Conservation (phyloP, 1,284 basidiomycete genomes). For the Boletellus deceptivus region DNA sequence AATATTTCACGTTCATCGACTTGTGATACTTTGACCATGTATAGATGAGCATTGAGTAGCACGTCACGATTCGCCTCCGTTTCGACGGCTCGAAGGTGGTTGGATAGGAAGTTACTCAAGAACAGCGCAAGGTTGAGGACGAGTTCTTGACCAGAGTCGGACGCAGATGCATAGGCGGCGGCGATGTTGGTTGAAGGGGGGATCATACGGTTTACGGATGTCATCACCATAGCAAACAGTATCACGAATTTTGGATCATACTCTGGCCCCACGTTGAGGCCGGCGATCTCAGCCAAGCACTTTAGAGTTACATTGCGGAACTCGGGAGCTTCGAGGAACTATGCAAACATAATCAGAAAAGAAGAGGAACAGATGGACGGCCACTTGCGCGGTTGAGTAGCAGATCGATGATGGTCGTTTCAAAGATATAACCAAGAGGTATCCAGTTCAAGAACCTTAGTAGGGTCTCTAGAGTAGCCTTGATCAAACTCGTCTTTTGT, state of each 20-base stretch:
- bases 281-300: constrained; percentile 97
- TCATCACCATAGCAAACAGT: constrained; percentile 98
- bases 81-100: constrained; percentile 91
- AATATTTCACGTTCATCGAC: constrained; percentile 99
- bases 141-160: constrained; percentile 95
- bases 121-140: constrained; percentile 97
- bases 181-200: constrained; percentile 97
- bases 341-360: constrained; percentile 8
- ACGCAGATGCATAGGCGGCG: constrained; percentile 86
- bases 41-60: constrained; percentile 93
- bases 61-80: constrained; percentile 91
- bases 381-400: constrained; percentile 80
- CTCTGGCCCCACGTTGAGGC: constrained; percentile 93
- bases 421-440: constrained; percentile 98
- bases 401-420: constrained; percentile 96
- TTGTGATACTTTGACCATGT: constrained; percentile 98
- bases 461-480: constrained; percentile 93
- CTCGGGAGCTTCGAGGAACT: constrained; percentile 97
- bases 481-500: constrained; percentile 95
- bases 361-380: constrained; percentile 6
- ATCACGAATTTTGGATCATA: constrained; percentile 99
- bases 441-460: constrained; percentile 99
- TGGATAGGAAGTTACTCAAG: constrained; percentile 93
- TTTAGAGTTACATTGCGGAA: constrained; percentile 98
- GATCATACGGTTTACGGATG: constrained; percentile 93